Conservation (phyloP, 164 flowering plant genomes). For the Tetracentron sinense region DNA sequence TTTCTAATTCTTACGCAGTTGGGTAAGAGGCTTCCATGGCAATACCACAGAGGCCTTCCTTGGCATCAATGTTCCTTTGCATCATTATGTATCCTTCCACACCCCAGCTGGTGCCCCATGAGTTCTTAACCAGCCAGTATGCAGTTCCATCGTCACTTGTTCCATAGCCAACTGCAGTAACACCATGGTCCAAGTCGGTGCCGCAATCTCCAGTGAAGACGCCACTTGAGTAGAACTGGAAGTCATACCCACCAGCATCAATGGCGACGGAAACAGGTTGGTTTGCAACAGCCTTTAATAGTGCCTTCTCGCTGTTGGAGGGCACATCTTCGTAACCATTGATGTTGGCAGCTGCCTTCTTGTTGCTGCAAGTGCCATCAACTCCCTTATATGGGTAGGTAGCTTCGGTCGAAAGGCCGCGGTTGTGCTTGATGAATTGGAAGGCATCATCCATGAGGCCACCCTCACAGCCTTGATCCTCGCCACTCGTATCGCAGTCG, state of each 20-base stretch:
- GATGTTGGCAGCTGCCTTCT: conserved; percentile 22
- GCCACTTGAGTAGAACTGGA: conserved; percentile 25
- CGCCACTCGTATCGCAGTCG: neutral
- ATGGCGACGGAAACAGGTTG: conserved; percentile 31
- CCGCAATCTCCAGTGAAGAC: conserved; percentile 38
- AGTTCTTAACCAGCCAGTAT: conserved; percentile 43
- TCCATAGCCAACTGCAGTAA: conserved; percentile 42
- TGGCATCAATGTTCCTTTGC: conserved; percentile 27
- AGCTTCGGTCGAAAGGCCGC: conserved; percentile 25
- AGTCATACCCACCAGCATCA: conserved; percentile 23
- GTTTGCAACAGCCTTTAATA: conserved; percentile 18
- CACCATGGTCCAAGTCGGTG: conserved; percentile 28
- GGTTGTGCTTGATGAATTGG: conserved; percentile 19
- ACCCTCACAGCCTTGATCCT: conserved; percentile 31
- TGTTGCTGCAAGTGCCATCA: conserved; percentile 23
- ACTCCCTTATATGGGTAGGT: conserved; percentile 26
- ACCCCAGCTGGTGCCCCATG: conserved; percentile 39
- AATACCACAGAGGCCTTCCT: conserved; percentile 45
- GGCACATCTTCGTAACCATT: conserved; percentile 33
- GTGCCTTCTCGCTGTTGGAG: conserved; percentile 18
- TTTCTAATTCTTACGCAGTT: conserved; percentile 7
- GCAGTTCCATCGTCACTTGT: conserved; percentile 26
- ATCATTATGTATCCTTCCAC: too few species aligned
- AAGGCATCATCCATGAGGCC: conserved; percentile 34
- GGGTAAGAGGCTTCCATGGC: conserved; percentile 39